Conservation (phyloP, 2,329 filamentous ascomycete species). For the Aspergillus sp. region DNA sequence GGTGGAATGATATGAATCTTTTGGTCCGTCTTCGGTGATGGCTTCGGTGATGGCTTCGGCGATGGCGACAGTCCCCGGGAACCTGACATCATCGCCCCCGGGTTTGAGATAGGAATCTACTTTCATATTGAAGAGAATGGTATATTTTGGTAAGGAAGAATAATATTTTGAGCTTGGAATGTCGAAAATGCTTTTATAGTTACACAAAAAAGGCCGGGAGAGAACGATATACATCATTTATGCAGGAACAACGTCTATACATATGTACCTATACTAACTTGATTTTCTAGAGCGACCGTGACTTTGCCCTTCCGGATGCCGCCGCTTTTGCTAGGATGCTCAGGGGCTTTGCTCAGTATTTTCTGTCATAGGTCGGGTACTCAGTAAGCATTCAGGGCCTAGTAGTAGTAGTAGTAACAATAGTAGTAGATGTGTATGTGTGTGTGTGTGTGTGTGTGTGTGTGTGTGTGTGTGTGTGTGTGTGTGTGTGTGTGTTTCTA, state of each 20-base stretch:
- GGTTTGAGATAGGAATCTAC: background rate
- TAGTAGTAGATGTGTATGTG: too few species aligned
- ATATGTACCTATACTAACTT: too few species aligned
- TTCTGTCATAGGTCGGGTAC: too few species aligned
- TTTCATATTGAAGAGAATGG: background rate
- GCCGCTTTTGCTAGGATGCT: too few species aligned
- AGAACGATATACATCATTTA: background rate
- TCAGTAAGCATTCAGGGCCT: too few species aligned
- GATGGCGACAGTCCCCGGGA: slow-evolving; percentile 16
- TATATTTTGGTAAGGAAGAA: background rate
- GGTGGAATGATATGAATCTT: background rate
- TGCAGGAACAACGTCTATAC: background rate
- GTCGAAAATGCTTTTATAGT: background rate
- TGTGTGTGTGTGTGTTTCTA: too few species aligned
- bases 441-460: too few species aligned
- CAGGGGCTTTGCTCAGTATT: too few species aligned
- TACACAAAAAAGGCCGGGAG: background rate
- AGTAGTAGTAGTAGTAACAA: too few species aligned
- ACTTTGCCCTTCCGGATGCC: too few species aligned
- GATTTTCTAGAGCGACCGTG: too few species aligned
- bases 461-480: too few species aligned
- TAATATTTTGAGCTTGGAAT: background rate
- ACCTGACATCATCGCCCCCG: slow-evolving; percentile 16
- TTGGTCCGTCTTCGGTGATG: slow-evolving; percentile 3
- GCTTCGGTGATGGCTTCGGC: slow-evolving; percentile 9